Evolutionary conservation across 129 eudicot genomes (phyloP), one percentile per base, ranked within the genome.

Genomic region (Helianthus tuberosus): DNA sequence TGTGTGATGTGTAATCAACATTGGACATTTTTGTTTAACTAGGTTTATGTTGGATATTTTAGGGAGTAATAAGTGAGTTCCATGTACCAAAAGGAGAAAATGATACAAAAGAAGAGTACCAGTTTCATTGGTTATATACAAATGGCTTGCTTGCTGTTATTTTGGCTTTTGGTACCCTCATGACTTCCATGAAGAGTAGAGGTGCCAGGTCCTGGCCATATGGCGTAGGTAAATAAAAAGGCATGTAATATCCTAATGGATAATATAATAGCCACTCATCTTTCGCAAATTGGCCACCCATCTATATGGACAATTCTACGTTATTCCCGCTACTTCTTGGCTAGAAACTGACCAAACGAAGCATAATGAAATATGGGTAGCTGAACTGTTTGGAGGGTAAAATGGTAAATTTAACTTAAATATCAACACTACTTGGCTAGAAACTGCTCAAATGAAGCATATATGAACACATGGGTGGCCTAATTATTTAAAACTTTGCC

Each of bases 61-160:
- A 92, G 96, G 96, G 96, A 51, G 67, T 92, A 58, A 75, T 89
- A 66, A 88, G 95, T 77, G 97, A 91, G 81, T 91, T 91, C 73
- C 50, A 74, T n/a, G 78, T 85, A 43, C 96, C 96, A 58, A 36
- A 84, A 62, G 86, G 85, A 29, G 88, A 84, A 71, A 73, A 84
- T 63, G 68, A 84, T 3, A 55, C 52, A n/a, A 68, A 65, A 65
- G 89, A 84, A 61, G 68, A 81, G 62, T 83, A 59, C 73, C 84
- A 89, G 10, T 89, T 89, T 69, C 85, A 81, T 13, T 88, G 90
- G 96, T 78, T 89, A 20, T 91, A 86, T 67, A 72, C 86, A 59
- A 91, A 91, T 66, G 97, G 97, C 11, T 64, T 88, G 51, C 80
- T 86, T 12, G 90, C 87, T 4, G 15, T 91, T 63, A 84, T 91